A percentile compares a stretch with the other conserved stretches of the same genome.
These are phyloP conservation scores for Kandelia obovata DNA, from an alignment of 345 rosid species.

Conservation along the genomic window DNA sequence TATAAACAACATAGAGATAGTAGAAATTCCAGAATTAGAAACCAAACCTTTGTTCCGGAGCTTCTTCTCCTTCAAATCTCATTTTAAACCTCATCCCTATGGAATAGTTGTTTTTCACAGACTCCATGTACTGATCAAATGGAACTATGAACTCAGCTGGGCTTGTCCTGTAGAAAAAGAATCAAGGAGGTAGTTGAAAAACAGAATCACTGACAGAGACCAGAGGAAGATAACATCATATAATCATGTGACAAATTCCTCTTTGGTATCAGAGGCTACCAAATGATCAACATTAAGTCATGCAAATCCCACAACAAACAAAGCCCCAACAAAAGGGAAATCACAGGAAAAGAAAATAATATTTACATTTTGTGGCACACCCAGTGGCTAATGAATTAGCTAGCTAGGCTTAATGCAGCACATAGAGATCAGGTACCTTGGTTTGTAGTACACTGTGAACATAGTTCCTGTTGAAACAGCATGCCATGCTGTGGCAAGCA, in stretches of 20 bases:
- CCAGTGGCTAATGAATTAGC: not conserved
- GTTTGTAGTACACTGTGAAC: constrained; percentile 59
- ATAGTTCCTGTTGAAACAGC: constrained; percentile 47
- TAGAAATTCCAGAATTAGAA: not conserved
- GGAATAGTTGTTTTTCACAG: constrained; percentile 34
- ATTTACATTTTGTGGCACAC: not conserved
- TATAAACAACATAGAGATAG: not conserved
- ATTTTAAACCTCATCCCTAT: constrained; percentile 63
- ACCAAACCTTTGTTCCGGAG: constrained; percentile 54
- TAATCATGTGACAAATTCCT: not conserved
- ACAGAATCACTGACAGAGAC: not conserved
- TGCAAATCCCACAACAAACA: too few relatives aligned
- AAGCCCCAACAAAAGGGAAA: too few relatives aligned
- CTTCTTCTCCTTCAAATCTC: constrained; percentile 59
- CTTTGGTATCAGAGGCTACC: not conserved
- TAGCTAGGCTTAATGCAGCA: not conserved
- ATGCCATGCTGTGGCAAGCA: constrained; percentile 70
- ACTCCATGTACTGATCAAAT: constrained; percentile 41
- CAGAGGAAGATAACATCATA: not conserved
- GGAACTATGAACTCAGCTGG: constrained; percentile 51
- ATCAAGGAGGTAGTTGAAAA: not conserved
- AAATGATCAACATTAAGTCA: too few relatives aligned
- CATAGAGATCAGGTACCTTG: constrained; percentile 32
- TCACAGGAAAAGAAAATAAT: too few relatives aligned
- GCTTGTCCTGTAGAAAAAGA: constrained; percentile 38